Base-by-base conservation (phyloP, 2,329 filamentous ascomycete species). In the Colletotrichum sp. region DNA sequence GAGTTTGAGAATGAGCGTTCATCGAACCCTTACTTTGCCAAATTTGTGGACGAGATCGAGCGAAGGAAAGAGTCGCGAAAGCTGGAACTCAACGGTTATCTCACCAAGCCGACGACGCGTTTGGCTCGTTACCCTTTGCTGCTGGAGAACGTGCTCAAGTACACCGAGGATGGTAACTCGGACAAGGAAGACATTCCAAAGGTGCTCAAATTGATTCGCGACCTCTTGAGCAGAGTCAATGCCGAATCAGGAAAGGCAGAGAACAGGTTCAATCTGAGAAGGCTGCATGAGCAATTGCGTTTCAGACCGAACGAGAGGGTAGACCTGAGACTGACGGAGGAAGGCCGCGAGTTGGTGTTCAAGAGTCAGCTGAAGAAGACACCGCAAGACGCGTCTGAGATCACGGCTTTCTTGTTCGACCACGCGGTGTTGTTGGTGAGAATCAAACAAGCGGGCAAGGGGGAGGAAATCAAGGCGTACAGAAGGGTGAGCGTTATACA, bases 1-100 rank as follows among this genome's bases (percentile, higher is more conserved):
- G 97, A 98, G 82, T 99, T 98, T 83, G 97, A 99, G 85, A 97
- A 97, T 81, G 97, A 99, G 86, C 95, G 97, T 80, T 93, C 94
- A 18, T 91, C 93, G 72, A 99, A 99, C 80, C 91, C 93, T 2
- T 91, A 91, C 55, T 99, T 99, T 83, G 89, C 94, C 67, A 95
- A 94, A 81, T 98, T 98, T 80, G 97, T 98, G 30, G 97, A 99
- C 78, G 96, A 98, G 84, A 98, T 97, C 8, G 97, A 99, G 85
- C 91, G 97, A 74, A 91, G 98, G 79, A 98, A 98, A 84, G 97
- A 99, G 84, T 98, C 96, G 8, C 92, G 97, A 78, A 99, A 99
- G 86, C 89, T 99, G 62, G 97, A 99, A 85, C 88, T 99, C 75
- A 99, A 99, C 84, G 97, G 97, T 79, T 99, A 99, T 82, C 89